Evolutionary conservation across 208 protist genomes (phyloP), one percentile per base, ranked within the genome.

Genomic region (Leishmania lainsoni): DNA sequence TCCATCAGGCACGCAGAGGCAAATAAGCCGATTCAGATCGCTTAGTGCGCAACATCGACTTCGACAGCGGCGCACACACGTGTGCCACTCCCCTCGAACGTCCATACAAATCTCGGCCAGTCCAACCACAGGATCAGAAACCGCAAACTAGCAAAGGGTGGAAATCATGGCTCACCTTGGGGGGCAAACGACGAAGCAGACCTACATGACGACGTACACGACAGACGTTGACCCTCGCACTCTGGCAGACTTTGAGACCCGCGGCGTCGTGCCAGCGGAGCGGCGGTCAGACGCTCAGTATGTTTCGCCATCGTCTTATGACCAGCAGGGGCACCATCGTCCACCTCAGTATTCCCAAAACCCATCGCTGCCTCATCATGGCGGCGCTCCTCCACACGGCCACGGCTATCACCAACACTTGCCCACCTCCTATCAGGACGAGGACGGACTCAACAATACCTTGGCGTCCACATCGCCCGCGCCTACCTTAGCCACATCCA

Each of bases 181-280:
- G 54, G 73, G 78, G 6, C 49, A 81, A 58, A 81, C 80, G n/a
- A 81, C 78, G 12, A 90, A 90, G 83, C 79, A 86, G 72, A 87
- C 86, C 14, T 90, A 87, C 76, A 84, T 86, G 54, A 86, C 76
- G 45, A 79, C 20, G 56, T 86, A 85, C 69, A 85, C 81, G n/a
- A 86, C 83, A 14, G 76, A 73, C n/a, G 71, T 90, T 8, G 87
- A 91, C 61, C 90, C 86, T 5, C 85, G 90, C 20, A 89, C 80
- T 16, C 68, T 83, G 35, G 81, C 84, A 0, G 86, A 89, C 74
- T 88, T 90, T 51, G 74, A 63, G 26, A 81, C 85, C 32, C 83
- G 81, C 72, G 77, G 77, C 14, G 77, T 70, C 14, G 72, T 78
- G n/a, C 61, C 81, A 5, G 49, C 26, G 35, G 71, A 59, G 71